These are phyloP conservation scores for Handroanthus guayacan DNA, from an alignment of 257 asterid species.

Conservation along the genomic window DNA sequence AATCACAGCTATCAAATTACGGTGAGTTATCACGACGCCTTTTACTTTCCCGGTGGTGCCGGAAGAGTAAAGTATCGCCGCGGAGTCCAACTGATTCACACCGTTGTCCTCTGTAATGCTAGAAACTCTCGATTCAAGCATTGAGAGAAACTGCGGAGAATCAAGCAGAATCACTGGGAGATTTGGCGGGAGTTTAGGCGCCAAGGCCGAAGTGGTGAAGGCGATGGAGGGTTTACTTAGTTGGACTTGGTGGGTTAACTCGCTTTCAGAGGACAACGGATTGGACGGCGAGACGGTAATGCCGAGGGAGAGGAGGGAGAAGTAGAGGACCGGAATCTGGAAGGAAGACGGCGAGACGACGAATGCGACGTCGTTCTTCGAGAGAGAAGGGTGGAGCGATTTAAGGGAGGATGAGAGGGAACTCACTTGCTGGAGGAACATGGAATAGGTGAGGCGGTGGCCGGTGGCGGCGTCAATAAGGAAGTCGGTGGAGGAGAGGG, in stretches of 20 bases:
- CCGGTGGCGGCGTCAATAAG: conserved; percentile 62
- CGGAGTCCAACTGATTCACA: conserved; percentile 51
- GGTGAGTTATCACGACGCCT: conserved; percentile 67
- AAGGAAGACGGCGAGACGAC: conserved; percentile 60
- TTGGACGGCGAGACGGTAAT: conserved; percentile 64
- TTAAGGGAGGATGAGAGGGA: conserved; percentile 55
- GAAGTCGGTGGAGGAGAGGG: conserved; percentile 53
- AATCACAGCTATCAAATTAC: conserved; percentile 54
- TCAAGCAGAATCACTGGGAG: conserved; percentile 46
- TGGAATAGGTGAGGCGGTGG: conserved; percentile 45
- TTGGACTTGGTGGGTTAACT: conserved; percentile 56
- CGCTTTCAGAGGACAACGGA: conserved; percentile 61
- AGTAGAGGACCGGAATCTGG: conserved; percentile 62
- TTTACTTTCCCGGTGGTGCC: conserved; percentile 75
- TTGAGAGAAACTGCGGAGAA: conserved; percentile 47
- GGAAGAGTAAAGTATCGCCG: conserved; percentile 68
- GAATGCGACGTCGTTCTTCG: conserved; percentile 58
- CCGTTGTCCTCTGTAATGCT: neutral
- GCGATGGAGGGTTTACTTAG: conserved; percentile 53
- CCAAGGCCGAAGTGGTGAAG: conserved; percentile 47
- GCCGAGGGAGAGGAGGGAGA: conserved; percentile 67
- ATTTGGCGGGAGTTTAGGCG: conserved; percentile 43
- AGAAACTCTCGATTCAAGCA: conserved; percentile 39
- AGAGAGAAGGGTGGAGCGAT: conserved; percentile 47
- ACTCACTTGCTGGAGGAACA: conserved; percentile 46